These are phyloP conservation scores for Melampsora larici-populina DNA, from an alignment of 1,284 basidiomycete species.

Conservation along the genomic window DNA sequence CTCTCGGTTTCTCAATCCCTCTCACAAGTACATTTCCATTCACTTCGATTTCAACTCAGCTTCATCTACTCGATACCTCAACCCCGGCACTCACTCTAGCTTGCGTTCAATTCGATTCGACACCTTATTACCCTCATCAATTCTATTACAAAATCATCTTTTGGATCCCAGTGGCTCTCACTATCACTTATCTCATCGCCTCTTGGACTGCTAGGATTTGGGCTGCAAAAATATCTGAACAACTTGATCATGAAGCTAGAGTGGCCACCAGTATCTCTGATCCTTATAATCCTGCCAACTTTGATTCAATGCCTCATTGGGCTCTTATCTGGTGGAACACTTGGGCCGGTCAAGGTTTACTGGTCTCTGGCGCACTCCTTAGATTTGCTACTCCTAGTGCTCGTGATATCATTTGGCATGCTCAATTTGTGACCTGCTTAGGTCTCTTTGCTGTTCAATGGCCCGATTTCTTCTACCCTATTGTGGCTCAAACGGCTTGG, in stretches of 20 bases:
- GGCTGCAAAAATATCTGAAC: conserved; percentile 38
- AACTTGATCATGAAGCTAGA: conserved; percentile 28
- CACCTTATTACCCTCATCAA: conserved; percentile 14
- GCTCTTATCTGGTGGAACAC: conserved; percentile 24
- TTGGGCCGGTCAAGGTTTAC: conserved; percentile 27
- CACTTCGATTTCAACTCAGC: conserved; percentile 13
- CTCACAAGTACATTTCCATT: conserved; percentile 1
- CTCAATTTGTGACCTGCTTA: conserved; percentile 31
- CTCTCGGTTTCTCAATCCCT: conserved; percentile 22
- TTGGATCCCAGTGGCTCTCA: conserved; percentile 5
- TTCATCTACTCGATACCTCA: conserved; percentile 40
- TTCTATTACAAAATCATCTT: conserved; percentile 12
- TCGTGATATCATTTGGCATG: conserved; percentile 21
- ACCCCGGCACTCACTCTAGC: conserved; percentile 35
- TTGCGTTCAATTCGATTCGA: conserved; percentile 28
- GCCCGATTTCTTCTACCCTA: conserved; percentile 42
- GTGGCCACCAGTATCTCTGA: conserved; percentile 3
- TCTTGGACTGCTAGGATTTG: conserved; percentile 12
- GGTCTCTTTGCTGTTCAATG: conserved; percentile 35
- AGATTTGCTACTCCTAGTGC: conserved; percentile 24
- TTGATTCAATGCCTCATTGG: background rate
- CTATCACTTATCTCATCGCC: conserved; percentile 1
- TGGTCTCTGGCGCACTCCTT: conserved; percentile 23
- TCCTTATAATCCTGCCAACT: background rate
- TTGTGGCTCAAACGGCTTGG: conserved; percentile 31